Percentiles rank a stretch among this genome's conserved stretches.
phyloP scores from a whole-genome alignment of 2,329 filamentous ascomycete species.

The Paracorniculantispora psalliotae region DNA sequence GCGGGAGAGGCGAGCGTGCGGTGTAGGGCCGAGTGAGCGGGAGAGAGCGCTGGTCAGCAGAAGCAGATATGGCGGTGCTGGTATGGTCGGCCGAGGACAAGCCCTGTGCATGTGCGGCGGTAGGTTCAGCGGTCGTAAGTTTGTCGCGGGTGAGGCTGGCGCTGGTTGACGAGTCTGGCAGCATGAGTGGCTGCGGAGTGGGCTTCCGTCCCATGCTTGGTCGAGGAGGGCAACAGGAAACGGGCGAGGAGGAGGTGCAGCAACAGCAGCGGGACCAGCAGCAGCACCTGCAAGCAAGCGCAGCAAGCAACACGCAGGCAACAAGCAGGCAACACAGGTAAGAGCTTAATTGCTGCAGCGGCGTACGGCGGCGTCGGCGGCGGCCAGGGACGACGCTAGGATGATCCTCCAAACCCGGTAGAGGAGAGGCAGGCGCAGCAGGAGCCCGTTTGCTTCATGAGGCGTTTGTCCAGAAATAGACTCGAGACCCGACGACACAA shows the following conservation, averaged over 20 bases:
- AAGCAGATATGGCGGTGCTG: constrained; percentile 37
- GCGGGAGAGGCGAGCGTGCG: constrained; percentile 15
- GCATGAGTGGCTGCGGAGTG: constrained; percentile 53
- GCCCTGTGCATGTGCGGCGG: too few species aligned
- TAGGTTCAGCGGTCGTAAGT: neutral
- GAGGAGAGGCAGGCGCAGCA: constrained; percentile 3
- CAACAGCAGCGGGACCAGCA: neutral
- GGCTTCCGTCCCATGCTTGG: constrained; percentile 51
- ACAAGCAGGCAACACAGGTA: neutral
- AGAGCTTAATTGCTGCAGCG: neutral
- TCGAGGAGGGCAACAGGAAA: neutral
- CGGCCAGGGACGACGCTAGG: neutral
- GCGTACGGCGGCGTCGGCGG: neutral
- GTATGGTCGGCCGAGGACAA: too few species aligned
- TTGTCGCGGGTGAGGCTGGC: constrained; percentile 20
- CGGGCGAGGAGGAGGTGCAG: neutral
- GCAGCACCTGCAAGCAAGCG: too few species aligned
- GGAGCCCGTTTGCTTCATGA: constrained; percentile 5
- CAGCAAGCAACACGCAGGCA: too few species aligned
- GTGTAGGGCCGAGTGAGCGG: neutral
- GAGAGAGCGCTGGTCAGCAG: constrained; percentile 41
- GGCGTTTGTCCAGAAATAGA: neutral
- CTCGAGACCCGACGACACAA: too few species aligned
- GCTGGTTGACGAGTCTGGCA: constrained; percentile 39
- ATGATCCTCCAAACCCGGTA: neutral